Base-by-base conservation (phyloP, 192 early-diverging fungal species). In the Backusella parvicylindrica region DNA sequence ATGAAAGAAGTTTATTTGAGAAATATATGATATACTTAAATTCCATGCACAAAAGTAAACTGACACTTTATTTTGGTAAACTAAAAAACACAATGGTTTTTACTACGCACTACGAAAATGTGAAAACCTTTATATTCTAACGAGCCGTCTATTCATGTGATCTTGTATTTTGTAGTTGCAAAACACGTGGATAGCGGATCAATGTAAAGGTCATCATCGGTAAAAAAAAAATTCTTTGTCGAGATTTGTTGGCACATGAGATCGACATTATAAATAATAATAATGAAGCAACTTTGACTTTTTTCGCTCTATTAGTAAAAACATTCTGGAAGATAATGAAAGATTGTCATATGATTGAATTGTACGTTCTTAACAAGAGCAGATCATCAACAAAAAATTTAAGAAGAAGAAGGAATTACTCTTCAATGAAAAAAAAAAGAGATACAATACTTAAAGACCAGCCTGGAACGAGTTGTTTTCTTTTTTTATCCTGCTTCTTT, bases 401-500 rank as follows among this genome's bases (percentile, higher is more conserved):
- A n/a, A 28, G 18, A 15, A 60, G 3, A 28, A 12, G 13, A 56
- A 50, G 8, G 28, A 60, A 56, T 26, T 13, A 60, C 26, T 28
- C 11, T 60, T 60, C 43, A 41, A 16, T 16, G 43, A 47, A 2
- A n/a, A 47, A 47, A n/a, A 47, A 47, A 47, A 18, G 3, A 60
- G 8, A 26, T 28, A 60, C 26, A 28, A 28, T 28, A 12, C 23
- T 28, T 60, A 60, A 26, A 28, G 53, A 28, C 53, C 53, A 60
- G 53, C 26, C 53, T 60, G 53, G 53, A 60, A 60, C 53, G 11
- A 60, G 9, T 3, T 60, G 53, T 12, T 28, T 60, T 60, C 23
- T 28, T 60, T 60, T 60, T 60, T 60, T 60, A 60, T 60, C 53
- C 53, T 60, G 53, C 53, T 60, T 60, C 53, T 60, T 60, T 60